These are phyloP conservation scores for Ambrosiella xylebori DNA, from an alignment of 2,329 filamentous ascomycete species.

Conservation along the genomic window DNA sequence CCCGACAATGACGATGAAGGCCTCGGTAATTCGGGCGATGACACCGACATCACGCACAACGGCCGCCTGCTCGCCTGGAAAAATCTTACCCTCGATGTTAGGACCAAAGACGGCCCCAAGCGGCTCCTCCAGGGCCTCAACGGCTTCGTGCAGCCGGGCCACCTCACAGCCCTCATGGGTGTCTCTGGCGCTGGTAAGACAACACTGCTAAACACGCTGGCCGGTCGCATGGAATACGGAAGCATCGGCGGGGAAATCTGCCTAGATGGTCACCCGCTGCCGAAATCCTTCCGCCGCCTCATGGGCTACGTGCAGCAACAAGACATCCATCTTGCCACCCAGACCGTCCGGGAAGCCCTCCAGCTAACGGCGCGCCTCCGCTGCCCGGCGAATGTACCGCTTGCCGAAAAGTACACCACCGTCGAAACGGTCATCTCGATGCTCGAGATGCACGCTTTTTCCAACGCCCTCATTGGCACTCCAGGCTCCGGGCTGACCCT, in stretches of 20 bases:
- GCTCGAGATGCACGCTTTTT: slow-evolving; percentile 30
- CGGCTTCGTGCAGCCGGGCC: slow-evolving; percentile 49
- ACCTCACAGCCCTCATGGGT: slow-evolving; percentile 61
- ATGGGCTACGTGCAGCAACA: slow-evolving; percentile 71
- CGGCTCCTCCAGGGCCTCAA: background rate
- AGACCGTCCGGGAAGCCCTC: slow-evolving; percentile 64
- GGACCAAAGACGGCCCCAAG: background rate
- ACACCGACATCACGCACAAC: background rate
- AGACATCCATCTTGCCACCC: slow-evolving; percentile 55
- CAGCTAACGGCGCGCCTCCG: slow-evolving; percentile 55
- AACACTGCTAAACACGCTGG: slow-evolving; percentile 66
- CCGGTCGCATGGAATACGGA: slow-evolving; percentile 62
- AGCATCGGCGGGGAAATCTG: slow-evolving; percentile 58
- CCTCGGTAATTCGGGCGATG: background rate
- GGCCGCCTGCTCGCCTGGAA: background rate
- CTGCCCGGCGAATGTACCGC: slow-evolving; percentile 38
- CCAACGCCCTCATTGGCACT: slow-evolving; percentile 30
- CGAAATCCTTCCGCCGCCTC: slow-evolving; percentile 59
- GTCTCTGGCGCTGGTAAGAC: slow-evolving; percentile 73
- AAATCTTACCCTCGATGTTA: background rate
- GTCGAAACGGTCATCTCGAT: slow-evolving; percentile 62
- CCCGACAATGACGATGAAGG: background rate
- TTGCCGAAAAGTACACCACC: slow-evolving; percentile 44
- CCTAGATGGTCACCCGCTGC: slow-evolving; percentile 55
- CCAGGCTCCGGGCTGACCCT: slow-evolving; percentile 36